Conservation (phyloP, 1,284 basidiomycete species). For the Wolfiporia cocos region DNA sequence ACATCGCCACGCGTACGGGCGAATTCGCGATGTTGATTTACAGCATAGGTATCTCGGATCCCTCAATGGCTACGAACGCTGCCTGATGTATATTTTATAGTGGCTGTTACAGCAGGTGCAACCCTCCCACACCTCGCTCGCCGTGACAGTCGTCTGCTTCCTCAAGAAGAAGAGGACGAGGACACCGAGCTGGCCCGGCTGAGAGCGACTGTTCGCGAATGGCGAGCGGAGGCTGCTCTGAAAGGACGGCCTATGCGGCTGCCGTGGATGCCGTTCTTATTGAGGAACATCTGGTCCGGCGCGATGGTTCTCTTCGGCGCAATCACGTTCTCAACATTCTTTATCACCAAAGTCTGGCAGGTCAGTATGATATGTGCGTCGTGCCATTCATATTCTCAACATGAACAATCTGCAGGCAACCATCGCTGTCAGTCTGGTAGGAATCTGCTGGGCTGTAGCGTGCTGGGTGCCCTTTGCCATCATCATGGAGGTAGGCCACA, state of each 20-base stretch:
- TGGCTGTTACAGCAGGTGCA: constrained; percentile 80
- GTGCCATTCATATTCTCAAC: constrained; percentile 1
- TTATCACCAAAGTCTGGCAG: constrained; percentile 71
- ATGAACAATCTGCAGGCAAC: constrained; percentile 48
- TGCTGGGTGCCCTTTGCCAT: constrained; percentile 92
- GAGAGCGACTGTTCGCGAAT: constrained; percentile 65
- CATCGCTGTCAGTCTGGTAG: constrained; percentile 75
- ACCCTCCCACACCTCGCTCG: constrained; percentile 79
- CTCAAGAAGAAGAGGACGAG: constrained; percentile 64
- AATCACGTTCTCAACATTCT: constrained; percentile 80
- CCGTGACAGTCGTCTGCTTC: constrained; percentile 73
- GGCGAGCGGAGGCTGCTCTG: constrained; percentile 76
- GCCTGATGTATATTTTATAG: constrained; percentile 31
- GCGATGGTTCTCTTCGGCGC: constrained; percentile 76
- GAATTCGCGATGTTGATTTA: constrained; percentile 89
- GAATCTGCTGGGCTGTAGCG: constrained; percentile 92
- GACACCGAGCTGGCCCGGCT: constrained; percentile 68
- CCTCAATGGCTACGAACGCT: constrained; percentile 2
- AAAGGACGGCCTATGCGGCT: constrained; percentile 68
- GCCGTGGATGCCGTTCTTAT: constrained; percentile 82
- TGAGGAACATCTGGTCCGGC: constrained; percentile 89
- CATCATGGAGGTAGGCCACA: constrained; percentile 76
- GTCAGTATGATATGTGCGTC: constrained; percentile 26
- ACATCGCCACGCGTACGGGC: constrained; percentile 80
- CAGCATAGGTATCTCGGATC: constrained; percentile 63